Conservation (phyloP, 495 filamentous ascomycete species). For the Penicillium goetzii region DNA sequence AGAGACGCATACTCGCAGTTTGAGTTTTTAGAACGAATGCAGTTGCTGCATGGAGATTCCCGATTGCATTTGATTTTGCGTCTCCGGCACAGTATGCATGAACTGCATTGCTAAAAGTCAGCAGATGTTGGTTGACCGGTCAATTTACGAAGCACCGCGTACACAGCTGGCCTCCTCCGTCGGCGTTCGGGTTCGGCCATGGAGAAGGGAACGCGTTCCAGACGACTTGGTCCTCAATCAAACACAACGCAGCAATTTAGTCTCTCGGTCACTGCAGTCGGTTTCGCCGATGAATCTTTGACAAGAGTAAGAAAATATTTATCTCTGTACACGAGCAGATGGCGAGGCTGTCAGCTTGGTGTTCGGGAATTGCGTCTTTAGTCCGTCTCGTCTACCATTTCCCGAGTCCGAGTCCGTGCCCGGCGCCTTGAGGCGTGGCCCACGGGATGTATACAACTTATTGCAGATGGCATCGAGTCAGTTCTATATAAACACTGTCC, state of each 20-base stretch:
- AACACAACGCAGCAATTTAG: neutral
- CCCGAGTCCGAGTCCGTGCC: slow-evolving; percentile 22
- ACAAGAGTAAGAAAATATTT: neutral
- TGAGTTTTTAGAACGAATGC: slow-evolving; percentile 45
- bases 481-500: neutral
- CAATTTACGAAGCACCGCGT: slow-evolving; percentile 17
- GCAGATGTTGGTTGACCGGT: neutral
- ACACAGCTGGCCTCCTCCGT: slow-evolving; percentile 54
- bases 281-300: neutral
- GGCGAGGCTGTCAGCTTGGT: neutral
- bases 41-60: slow-evolving; percentile 55
- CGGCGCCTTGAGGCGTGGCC: neutral
- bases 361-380: slow-evolving; percentile 31
- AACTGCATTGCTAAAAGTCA: slow-evolving; percentile 28
- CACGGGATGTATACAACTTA: neutral
- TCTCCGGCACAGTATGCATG: slow-evolving; percentile 50
- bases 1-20: slow-evolving; percentile 46
- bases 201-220: neutral
- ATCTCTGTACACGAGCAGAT: neutral
- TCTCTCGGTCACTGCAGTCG: neutral
- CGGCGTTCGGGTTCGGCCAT: slow-evolving; percentile 46
- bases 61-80: slow-evolving; percentile 58
- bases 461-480: neutral
- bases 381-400: slow-evolving; percentile 34
- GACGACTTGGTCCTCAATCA: neutral